These are phyloP conservation scores for Metschnikowia koreensis DNA, from an alignment of 805 yeast genomes.

Conservation along the genomic window DNA sequence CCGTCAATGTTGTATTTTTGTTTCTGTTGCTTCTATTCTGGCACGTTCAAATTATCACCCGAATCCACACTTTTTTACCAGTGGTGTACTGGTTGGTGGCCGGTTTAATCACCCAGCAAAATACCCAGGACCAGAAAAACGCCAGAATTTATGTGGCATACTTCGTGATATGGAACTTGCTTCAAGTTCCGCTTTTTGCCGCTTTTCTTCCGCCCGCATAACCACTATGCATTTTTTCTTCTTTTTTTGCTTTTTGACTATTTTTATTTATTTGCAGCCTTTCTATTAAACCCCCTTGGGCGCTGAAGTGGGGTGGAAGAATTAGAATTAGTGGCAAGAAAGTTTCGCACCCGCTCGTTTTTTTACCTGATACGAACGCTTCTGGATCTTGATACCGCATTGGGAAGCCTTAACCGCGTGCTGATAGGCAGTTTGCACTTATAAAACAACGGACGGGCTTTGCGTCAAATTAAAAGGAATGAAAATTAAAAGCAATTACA, in stretches of 20 bases:
- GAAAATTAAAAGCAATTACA: background rate
- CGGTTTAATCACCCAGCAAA: constrained; percentile 47
- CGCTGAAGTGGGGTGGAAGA: background rate
- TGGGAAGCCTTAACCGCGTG: constrained; percentile 13
- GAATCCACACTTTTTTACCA: constrained; percentile 78
- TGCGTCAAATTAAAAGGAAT: background rate
- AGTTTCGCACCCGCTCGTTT: constrained; percentile 8
- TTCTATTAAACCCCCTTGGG: no score
- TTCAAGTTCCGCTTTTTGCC: constrained; percentile 72
- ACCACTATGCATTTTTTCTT: background rate
- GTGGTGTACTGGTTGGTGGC: constrained; percentile 57
- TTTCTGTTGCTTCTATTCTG: constrained; percentile 57
- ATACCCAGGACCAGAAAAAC: constrained; percentile 7
- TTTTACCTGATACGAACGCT: constrained; percentile 2
- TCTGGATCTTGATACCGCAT: constrained; percentile 13
- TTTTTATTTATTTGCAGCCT: no score
- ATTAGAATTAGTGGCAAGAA: no score
- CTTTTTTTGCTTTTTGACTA: background rate
- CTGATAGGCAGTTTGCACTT: constrained; percentile 10
- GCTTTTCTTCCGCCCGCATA: constrained; percentile 95
- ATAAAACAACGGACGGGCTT: constrained; percentile 2
- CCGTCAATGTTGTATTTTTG: constrained; percentile 44
- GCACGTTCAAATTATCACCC: constrained; percentile 83
- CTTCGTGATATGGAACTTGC: constrained; percentile 60
- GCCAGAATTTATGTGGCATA: constrained; percentile 25